Conservation (phyloP, 495 filamentous ascomycete genomes). For the Aspergillus saccharolyticus region DNA sequence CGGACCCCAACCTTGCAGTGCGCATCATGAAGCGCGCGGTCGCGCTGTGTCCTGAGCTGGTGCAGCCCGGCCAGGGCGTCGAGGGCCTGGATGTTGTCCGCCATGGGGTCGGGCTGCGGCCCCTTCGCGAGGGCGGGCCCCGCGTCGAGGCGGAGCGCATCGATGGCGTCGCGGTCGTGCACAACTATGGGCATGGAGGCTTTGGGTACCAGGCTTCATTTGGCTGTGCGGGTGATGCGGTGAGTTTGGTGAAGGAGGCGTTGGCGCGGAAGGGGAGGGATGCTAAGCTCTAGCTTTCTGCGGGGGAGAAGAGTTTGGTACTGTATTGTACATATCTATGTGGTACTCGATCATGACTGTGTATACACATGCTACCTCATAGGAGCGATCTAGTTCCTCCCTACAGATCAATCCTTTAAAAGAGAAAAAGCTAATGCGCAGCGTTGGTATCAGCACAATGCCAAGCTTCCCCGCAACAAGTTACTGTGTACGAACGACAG, state of each 20-base stretch:
- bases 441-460: no score
- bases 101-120: slow-evolving; percentile 84
- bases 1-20: slow-evolving; percentile 73
- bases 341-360: no score
- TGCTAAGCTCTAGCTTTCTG: slow-evolving; percentile 30
- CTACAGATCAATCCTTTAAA: no score
- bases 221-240: slow-evolving; percentile 68
- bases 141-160: slow-evolving; percentile 80
- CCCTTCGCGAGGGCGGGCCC: slow-evolving; percentile 66
- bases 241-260: slow-evolving; percentile 64
- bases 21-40: slow-evolving; percentile 87
- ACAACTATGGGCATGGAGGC: slow-evolving; percentile 95
- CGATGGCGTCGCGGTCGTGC: slow-evolving; percentile 69
- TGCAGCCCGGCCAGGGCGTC: slow-evolving; percentile 64
- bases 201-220: slow-evolving; percentile 89
- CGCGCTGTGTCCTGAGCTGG: slow-evolving; percentile 65
- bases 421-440: no score
- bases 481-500: no score
- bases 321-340: no score
- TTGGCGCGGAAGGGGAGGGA: slow-evolving; percentile 29
- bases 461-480: not conserved
- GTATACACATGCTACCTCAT: no score
- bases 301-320: not conserved
- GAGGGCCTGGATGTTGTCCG: slow-evolving; percentile 81
- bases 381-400: no score